Evolutionary conservation across 352 stramenopile species (phyloP), one percentile per base, ranked within the genome.

Genomic region (Globisporangium mamillatum): DNA sequence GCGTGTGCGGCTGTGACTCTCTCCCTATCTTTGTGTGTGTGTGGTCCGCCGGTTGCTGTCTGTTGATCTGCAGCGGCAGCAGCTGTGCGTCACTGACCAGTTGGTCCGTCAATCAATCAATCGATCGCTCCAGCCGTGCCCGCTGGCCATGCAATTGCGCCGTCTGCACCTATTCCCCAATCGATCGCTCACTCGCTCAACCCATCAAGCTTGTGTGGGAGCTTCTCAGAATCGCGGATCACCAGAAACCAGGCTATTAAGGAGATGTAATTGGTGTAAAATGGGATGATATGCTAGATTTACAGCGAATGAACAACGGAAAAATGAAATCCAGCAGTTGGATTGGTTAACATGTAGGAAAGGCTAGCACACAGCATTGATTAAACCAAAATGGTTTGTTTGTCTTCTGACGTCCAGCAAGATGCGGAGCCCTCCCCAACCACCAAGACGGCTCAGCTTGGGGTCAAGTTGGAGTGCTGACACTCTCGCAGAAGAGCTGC

Each of bases 161-260:
- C 3, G 20, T 41, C 27, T 60, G 54, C 54, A 60, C 55, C 55
- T 60, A 60, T 60, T 60, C 55, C 18, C 55, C 55, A 24, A 20
- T n/a, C 41, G 6, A 4, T 20, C 12, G 16, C 36, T 44, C 29
- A 32, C 32, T 38, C 32, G 0, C 8, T 44, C 16, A 50, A 50
- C 41, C 41, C 41, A 50, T 50, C 41, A 50, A 50, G 41, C 16
- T 38, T 38, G 32, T 38, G 7, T 50, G 1, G 16, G 16, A n/a
- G 41, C 18, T 52, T 29, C 50, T 56, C 50, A 56, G n/a, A 56
- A 46, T 46, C 8, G n/a, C 50, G 12, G 50, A 44, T 22, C 55
- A 44, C 55, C 55, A 60, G 55, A 60, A 60, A 60, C 18, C 54
- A 44, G 54, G 18, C 44, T 18, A 52, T 52, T 24, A 1, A 9